A percentile compares a stretch with the other conserved stretches of the same genome.
phyloP scores from a whole-genome alignment of 1,139 yeast species.

The Pneumocystis sp. region DNA sequence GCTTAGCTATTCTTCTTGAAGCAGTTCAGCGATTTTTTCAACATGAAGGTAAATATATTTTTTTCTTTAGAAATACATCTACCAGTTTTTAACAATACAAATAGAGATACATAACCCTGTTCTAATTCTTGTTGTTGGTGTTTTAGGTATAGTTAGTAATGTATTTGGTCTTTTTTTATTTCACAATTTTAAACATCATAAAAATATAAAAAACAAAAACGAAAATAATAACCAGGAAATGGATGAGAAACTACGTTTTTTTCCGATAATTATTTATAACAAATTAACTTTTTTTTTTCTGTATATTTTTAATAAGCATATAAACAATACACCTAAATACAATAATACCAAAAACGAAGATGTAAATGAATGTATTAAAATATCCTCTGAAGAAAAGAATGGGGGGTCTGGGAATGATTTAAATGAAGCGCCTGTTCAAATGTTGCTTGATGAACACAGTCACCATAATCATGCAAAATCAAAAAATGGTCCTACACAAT shows the following conservation, averaged over 20 bases:
- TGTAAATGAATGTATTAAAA: background rate
- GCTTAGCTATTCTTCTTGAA: slow-evolving; percentile 82
- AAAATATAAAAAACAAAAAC: background rate
- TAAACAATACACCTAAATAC: background rate
- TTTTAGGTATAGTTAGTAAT: slow-evolving; percentile 69
- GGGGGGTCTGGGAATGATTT: background rate
- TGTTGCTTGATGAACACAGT: slow-evolving; percentile 15
- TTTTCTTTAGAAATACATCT: background rate
- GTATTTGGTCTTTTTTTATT: slow-evolving; percentile 69
- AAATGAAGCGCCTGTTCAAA: slow-evolving; percentile 24
- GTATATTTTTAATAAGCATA: background rate
- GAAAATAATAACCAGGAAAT: background rate
- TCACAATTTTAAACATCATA: slow-evolving; percentile 34
- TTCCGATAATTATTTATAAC: background rate
- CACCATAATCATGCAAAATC: slow-evolving; percentile 14
- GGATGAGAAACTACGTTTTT: background rate
- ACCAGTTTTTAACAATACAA: background rate
- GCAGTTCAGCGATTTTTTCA: slow-evolving; percentile 78
- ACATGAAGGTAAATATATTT: slow-evolving; percentile 42
- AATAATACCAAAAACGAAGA: background rate
- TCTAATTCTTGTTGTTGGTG: slow-evolving; percentile 66
- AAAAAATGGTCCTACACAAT: slow-evolving; percentile 18
- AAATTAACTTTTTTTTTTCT: background rate
- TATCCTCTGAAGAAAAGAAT: background rate
- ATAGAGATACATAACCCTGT: slow-evolving; percentile 48